Conservation (phyloP, 805 yeast genomes). For the Wickerhamomyces alni region DNA sequence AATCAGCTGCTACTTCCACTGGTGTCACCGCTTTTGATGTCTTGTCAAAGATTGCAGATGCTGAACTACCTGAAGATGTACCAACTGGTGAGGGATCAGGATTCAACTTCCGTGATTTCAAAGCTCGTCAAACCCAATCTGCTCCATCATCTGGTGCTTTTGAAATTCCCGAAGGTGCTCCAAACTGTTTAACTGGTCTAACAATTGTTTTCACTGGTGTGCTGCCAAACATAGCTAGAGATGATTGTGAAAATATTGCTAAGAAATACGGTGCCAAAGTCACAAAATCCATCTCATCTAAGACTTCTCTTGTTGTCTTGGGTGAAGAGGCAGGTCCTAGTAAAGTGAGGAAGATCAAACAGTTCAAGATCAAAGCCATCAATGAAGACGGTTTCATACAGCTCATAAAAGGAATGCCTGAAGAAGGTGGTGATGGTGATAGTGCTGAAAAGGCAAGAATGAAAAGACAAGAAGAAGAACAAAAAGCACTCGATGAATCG, state of each 20-base stretch:
- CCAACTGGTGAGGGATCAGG: slow-evolving; percentile 37
- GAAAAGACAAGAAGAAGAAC: slow-evolving; percentile 67
- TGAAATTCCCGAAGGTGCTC: slow-evolving; percentile 74
- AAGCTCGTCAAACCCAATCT: slow-evolving; percentile 35
- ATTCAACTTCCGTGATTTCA: slow-evolving; percentile 52
- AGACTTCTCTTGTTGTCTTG: slow-evolving; percentile 81
- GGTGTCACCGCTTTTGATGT: slow-evolving; percentile 46
- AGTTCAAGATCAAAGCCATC: slow-evolving; percentile 70
- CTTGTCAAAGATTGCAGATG: slow-evolving; percentile 65
- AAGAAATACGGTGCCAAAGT: slow-evolving; percentile 88
- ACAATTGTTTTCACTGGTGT: slow-evolving; percentile 93
- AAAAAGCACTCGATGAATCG: slow-evolving; percentile 46
- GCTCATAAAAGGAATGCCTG: slow-evolving; percentile 75
- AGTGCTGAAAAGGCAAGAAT: slow-evolving; percentile 67
- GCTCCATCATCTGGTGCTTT: slow-evolving; percentile 29
- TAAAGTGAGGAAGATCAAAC: slow-evolving; percentile 77
- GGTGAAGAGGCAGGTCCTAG: slow-evolving; percentile 97
- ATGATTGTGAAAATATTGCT: slow-evolving; percentile 68
- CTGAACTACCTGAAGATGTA: slow-evolving; percentile 48
- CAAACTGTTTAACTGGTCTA: slow-evolving; percentile 81
- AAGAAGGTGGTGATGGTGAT: slow-evolving; percentile 84
- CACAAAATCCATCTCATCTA: slow-evolving; percentile 76
- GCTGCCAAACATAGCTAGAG: slow-evolving; percentile 73
- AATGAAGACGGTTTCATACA: slow-evolving; percentile 81
- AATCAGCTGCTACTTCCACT: slow-evolving; percentile 4